Evolutionary conservation across 345 rosid species (phyloP).

Genomic region (Melaleuca alternifolia): DNA sequence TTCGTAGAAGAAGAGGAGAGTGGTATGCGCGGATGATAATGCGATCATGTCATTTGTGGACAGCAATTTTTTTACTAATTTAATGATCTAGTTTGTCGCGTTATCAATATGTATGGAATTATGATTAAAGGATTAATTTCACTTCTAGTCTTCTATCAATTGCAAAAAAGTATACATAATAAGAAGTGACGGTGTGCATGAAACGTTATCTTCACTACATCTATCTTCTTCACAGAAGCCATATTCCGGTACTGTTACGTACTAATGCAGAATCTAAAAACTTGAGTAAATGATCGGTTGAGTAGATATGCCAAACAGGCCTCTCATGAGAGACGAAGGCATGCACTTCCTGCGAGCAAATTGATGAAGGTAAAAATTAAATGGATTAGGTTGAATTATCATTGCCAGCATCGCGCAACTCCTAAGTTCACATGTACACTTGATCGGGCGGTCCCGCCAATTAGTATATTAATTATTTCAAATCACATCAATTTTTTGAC

Average conservation of each 20-base stretch:
- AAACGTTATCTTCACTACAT: background rate
- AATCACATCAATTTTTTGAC: fast-evolving
- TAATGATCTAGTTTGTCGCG: background rate
- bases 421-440: background rate
- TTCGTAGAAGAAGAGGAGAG: background rate
- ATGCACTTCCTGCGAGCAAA: background rate
- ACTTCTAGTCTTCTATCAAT: background rate
- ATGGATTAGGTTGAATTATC: background rate
- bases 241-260: background rate
- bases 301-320: background rate
- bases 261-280: background rate
- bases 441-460: background rate
- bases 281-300: background rate
- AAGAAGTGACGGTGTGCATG: background rate
- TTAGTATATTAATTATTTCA: background rate
- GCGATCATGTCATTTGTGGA: background rate
- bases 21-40: background rate
- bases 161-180: background rate
- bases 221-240: background rate
- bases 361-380: background rate
- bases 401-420: background rate
- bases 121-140: background rate
- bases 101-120: background rate
- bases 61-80: background rate
- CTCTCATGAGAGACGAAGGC: background rate